Evolutionary conservation across 345 rosid genomes (phyloP), one percentile per base, ranked within the genome.

Genomic region (Populus euphratica): DNA sequence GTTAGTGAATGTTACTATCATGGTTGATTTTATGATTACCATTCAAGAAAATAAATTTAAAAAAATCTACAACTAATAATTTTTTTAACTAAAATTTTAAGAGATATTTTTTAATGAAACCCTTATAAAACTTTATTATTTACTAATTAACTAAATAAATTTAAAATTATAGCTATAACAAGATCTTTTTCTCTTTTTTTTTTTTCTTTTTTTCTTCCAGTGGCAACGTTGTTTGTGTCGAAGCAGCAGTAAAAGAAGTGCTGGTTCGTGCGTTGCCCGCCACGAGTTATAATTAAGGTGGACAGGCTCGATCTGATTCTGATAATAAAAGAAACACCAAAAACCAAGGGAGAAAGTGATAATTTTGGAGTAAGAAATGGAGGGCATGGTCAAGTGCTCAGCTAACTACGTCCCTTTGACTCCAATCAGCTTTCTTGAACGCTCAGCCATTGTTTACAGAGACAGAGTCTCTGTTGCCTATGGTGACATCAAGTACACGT

Each of bases 391-490:
- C 66, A 84, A 82, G 74, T 85, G 90, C 81, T 74, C 89, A 5
- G 93, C 87, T 20, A 90, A 90, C 81, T 83, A 85, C 83, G 83
- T 78, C 5, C 90, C 90, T 44, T 78, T 90, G 66, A 74, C 93
- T 68, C 93, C 93, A 0, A 86, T 90, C 83, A 83, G 79, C 80
- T 90, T 88, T 85, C 85, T 90, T 73, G 88, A 87, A 41, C 90
- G 94, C 27, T 76, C 94, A 2, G 88, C 94, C 7, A 39, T 83
- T 63, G 89, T 86, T 20, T 88, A 90, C 83, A 69, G 85, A 6
- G 87, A 85, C 78, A 70, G 74, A 5, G 41, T 77, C 73, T 85
- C 93, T 35, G 38, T 90, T 47, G 86, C 87, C 50, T 81, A 86
- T 74, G 89, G 89, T 11, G 87, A 80, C 63, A 81, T 88, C 80